These are phyloP conservation scores for Mortierella sp. DNA, from an alignment of 371 early-diverging fungal species.

Conservation along the genomic window DNA sequence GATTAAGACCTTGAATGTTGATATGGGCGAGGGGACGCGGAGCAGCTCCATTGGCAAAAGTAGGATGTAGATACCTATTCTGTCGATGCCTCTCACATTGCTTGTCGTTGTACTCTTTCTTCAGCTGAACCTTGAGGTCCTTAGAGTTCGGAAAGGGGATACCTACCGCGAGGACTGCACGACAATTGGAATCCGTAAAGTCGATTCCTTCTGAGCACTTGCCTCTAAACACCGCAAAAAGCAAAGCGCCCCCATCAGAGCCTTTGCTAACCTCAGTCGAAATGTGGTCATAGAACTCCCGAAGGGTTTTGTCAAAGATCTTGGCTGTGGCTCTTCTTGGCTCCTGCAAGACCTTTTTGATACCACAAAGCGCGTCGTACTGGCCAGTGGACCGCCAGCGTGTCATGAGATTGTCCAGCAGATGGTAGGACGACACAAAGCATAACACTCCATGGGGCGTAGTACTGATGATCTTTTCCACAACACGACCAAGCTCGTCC, in stretches of 20 bases:
- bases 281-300: conserved; percentile 56
- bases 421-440: conserved; percentile 72
- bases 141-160: conserved; percentile 88
- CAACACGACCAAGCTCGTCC: conserved; percentile 75
- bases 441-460: conserved; percentile 74
- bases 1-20: conserved; percentile 20
- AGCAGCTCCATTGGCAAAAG: background rate
- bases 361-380: conserved; percentile 2
- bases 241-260: conserved; percentile 63
- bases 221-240: conserved; percentile 81
- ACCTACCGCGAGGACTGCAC: conserved; percentile 93
- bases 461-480: conserved; percentile 58
- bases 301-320: conserved; percentile 66
- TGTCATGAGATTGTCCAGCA: conserved; percentile 61
- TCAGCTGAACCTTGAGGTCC: conserved; percentile 72
- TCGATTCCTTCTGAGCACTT: conserved; percentile 97
- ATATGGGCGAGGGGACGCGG: conserved; percentile 1
- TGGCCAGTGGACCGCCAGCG: conserved; percentile 61
- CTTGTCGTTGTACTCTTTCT: conserved; percentile 69
- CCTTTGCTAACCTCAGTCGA: conserved; percentile 20
- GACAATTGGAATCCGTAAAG: conserved; percentile 88
- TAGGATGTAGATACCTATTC: background rate
- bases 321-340: conserved; percentile 60
- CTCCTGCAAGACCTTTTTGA: conserved; percentile 60
- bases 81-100: conserved; percentile 12